Evolutionary conservation across 169 alveolate species (phyloP).

Genomic region (Plasmodium fragile): DNA sequence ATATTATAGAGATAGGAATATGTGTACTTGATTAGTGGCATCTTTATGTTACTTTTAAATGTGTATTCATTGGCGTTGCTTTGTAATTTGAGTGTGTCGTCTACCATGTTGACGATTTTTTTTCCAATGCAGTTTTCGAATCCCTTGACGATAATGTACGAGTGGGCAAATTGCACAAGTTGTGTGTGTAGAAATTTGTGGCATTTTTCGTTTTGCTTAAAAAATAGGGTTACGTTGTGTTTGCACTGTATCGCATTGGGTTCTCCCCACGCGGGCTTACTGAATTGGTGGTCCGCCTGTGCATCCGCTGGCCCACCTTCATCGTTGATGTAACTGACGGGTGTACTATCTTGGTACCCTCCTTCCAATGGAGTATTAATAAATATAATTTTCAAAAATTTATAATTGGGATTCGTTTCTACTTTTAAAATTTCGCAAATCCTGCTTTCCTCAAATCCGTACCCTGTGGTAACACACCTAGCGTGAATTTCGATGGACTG

Average conservation of each 20-base stretch:
- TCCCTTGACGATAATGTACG: slow-evolving; percentile 70
- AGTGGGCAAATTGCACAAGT: slow-evolving; percentile 19
- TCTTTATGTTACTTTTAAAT: slow-evolving; percentile 21
- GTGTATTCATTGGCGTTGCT: slow-evolving; percentile 17
- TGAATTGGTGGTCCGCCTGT: background rate
- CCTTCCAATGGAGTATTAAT: slow-evolving; percentile 56
- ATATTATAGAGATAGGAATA: slow-evolving; percentile 36
- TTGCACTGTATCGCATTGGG: background rate
- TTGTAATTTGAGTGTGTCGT: slow-evolving; percentile 57
- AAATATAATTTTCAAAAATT: slow-evolving; percentile 55
- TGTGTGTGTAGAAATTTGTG: slow-evolving; percentile 28
- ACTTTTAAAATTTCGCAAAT: slow-evolving; percentile 65
- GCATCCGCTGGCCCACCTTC: background rate
- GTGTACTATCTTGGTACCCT: background rate
- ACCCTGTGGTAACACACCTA: slow-evolving; percentile 33
- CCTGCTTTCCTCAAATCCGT: slow-evolving; percentile 71
- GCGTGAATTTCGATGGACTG: slow-evolving; percentile 68
- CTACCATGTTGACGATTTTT: slow-evolving; percentile 64
- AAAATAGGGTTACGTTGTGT: slow-evolving; percentile 37
- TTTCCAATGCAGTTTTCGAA: slow-evolving; percentile 71
- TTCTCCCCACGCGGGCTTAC: background rate
- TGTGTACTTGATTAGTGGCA: slow-evolving; percentile 36
- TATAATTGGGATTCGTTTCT: slow-evolving; percentile 65
- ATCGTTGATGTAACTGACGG: background rate
- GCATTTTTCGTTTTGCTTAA: slow-evolving; percentile 28